Conservation (phyloP, 2,329 filamentous ascomycete genomes). For the Colletotrichum theobromicola region DNA sequence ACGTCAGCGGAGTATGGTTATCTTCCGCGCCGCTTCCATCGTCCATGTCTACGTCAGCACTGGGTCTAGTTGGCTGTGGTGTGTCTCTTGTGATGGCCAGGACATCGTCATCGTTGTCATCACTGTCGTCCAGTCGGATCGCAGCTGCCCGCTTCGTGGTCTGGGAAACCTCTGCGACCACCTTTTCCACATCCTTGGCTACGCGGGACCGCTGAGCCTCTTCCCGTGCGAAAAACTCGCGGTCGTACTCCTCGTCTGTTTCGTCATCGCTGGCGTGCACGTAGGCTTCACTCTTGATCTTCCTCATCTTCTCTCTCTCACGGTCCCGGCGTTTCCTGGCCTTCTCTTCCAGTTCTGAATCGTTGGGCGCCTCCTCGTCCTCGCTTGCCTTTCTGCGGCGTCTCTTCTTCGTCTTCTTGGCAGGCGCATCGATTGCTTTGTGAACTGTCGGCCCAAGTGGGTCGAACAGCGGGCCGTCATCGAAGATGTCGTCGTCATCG, state of each 20-base stretch:
- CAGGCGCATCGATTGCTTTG: conserved; percentile 52
- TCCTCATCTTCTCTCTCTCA: conserved; percentile 76
- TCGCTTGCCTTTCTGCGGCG: conserved; percentile 54
- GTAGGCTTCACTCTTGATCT: conserved; percentile 84
- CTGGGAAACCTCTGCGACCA: not conserved
- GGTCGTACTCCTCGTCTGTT: conserved; percentile 74
- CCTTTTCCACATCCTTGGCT: conserved; percentile 41
- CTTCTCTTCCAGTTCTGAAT: conserved; percentile 69
- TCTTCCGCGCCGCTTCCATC: conserved; percentile 17
- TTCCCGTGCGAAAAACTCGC: conserved; percentile 80
- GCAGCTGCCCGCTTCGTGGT: conserved; percentile 33
- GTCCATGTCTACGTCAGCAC: conserved; percentile 31
- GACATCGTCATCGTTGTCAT: conserved; percentile 23
- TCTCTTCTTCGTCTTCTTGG: conserved; percentile 37
- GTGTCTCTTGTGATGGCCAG: conserved; percentile 22
- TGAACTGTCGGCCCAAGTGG: conserved; percentile 67
- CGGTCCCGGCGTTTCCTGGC: conserved; percentile 67
- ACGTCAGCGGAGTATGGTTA: not conserved
- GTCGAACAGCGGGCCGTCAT: conserved; percentile 70
- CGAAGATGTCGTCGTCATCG: conserved; percentile 42
- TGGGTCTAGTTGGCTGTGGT: not conserved
- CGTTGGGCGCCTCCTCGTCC: conserved; percentile 54
- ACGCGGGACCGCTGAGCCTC: conserved; percentile 50
- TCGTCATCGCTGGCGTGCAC: conserved; percentile 89
- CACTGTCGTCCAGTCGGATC: conserved; percentile 29